phyloP scores from a whole-genome alignment of 2,329 filamentous ascomycete species.

The Hypoxylon sp. region DNA sequence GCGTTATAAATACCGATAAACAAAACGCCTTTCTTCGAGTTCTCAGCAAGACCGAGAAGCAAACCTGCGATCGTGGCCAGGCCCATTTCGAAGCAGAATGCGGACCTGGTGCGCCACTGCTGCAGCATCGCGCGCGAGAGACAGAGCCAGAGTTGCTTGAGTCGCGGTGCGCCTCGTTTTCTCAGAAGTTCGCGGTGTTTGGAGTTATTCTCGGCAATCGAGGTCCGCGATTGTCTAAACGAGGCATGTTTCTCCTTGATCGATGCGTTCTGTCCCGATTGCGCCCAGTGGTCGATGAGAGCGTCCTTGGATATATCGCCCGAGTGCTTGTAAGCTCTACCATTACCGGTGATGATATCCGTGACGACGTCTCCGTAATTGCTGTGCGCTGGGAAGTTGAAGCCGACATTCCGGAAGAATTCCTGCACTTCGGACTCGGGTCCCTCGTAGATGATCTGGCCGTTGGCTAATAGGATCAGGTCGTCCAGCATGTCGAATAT shows the following conservation, averaged over 20 bases:
- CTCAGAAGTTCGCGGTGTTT: constrained; percentile 56
- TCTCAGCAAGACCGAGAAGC: constrained; percentile 63
- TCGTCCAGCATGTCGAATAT: constrained; percentile 67
- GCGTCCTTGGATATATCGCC: constrained; percentile 58
- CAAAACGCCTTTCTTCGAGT: constrained; percentile 58
- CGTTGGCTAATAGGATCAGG: constrained; percentile 63
- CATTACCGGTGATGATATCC: constrained; percentile 69
- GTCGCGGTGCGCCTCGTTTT: constrained; percentile 58
- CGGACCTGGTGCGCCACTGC: constrained; percentile 61
- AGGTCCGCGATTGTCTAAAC: constrained; percentile 45
- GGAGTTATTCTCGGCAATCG: constrained; percentile 49
- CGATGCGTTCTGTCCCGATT: constrained; percentile 41
- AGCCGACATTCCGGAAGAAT: constrained; percentile 64
- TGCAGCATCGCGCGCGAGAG: constrained; percentile 62
- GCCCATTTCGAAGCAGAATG: constrained; percentile 63
- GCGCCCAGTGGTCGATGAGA: constrained; percentile 59
- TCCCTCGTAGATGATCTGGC: constrained; percentile 64
- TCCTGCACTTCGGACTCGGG: constrained; percentile 52
- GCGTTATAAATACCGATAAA: constrained; percentile 62
- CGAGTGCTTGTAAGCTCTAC: constrained; percentile 56
- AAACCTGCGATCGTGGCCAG: constrained; percentile 61
- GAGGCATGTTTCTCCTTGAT: constrained; percentile 40
- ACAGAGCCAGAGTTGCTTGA: constrained; percentile 62
- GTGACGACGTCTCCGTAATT: constrained; percentile 67
- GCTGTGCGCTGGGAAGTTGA: constrained; percentile 56